These are phyloP conservation scores for Lyophyllum shimeji DNA, from an alignment of 768 basidiomycete species.

Conservation along the genomic window DNA sequence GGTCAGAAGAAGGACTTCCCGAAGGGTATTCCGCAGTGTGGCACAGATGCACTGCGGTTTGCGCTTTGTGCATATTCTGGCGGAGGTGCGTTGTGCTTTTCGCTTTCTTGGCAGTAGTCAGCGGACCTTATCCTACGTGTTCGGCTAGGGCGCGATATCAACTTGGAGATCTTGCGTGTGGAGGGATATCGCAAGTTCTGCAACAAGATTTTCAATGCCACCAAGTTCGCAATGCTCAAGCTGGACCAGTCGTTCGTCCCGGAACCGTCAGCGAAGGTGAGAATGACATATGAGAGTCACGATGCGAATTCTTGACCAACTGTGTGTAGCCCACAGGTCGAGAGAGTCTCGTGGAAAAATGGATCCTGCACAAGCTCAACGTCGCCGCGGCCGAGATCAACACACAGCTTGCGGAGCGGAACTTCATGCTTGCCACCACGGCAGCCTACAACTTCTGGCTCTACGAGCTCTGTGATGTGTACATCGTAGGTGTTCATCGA, in stretches of 20 bases:
- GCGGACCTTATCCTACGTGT: not conserved
- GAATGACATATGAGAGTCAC: conserved; percentile 11
- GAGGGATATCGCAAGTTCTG: conserved; percentile 99
- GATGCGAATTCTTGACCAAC: conserved; percentile 5
- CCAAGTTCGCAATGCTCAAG: conserved; percentile 99
- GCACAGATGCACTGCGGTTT: conserved; percentile 94
- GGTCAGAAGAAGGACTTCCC: conserved; percentile 99
- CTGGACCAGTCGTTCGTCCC: conserved; percentile 85
- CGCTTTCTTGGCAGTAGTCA: not conserved
- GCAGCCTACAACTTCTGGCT: conserved; percentile 93
- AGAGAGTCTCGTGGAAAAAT: conserved; percentile 90
- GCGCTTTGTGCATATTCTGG: conserved; percentile 93
- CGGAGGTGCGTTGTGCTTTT: conserved; percentile 52
- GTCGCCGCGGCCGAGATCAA: conserved; percentile 77
- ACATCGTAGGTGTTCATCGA: conserved; percentile 64
- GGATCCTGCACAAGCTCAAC: conserved; percentile 95
- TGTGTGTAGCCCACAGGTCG: conserved; percentile 72
- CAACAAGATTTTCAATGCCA: conserved; percentile 99
- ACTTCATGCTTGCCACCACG: conserved; percentile 91
- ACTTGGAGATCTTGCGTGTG: conserved; percentile 91
- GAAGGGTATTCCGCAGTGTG: conserved; percentile 98
- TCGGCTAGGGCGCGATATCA: conserved; percentile 92
- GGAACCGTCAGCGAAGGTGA: conserved; percentile 63
- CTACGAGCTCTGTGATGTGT: conserved; percentile 98
- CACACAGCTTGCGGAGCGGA: conserved; percentile 69